Conservation (phyloP, 495 filamentous ascomycete genomes). For the Aspergillus incahuasiensis region DNA sequence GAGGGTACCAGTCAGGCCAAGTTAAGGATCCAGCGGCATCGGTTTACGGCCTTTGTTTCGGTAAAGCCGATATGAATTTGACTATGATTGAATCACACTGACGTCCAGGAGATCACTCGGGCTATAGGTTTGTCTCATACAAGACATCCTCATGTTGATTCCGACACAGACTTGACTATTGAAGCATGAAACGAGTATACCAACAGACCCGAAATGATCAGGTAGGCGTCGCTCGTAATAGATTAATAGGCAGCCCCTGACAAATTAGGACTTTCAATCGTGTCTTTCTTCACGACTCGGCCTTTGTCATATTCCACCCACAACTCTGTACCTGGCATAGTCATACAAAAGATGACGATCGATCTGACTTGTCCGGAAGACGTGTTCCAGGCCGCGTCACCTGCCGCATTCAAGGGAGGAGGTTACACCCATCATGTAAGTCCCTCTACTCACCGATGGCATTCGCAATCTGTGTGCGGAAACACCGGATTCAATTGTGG, state of each 20-base stretch:
- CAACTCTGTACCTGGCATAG: not conserved
- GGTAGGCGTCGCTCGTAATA: too few relatives aligned
- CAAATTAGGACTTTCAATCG: not conserved
- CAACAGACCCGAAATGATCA: not conserved
- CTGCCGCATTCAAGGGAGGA: not conserved
- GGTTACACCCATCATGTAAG: not conserved
- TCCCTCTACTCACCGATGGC: not conserved
- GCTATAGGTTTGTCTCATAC: not conserved
- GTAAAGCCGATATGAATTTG: not conserved
- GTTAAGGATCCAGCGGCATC: not conserved
- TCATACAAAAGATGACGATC: not conserved
- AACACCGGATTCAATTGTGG: not conserved
- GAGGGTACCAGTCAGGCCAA: not conserved
- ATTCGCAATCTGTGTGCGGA: not conserved
- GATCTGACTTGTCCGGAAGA: not conserved
- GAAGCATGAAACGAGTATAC: not conserved
- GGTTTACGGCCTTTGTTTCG: not conserved
- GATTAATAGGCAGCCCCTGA: too few relatives aligned
- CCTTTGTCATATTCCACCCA: not conserved
- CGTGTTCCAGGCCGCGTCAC: not conserved
- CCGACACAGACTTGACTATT: not conserved
- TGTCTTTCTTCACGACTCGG: not conserved
- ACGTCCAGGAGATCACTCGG: not conserved
- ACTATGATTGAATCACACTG: not conserved
- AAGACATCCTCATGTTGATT: not conserved